Base-by-base conservation (phyloP, 495 filamentous ascomycete species). In the Penicillium desertorum region DNA sequence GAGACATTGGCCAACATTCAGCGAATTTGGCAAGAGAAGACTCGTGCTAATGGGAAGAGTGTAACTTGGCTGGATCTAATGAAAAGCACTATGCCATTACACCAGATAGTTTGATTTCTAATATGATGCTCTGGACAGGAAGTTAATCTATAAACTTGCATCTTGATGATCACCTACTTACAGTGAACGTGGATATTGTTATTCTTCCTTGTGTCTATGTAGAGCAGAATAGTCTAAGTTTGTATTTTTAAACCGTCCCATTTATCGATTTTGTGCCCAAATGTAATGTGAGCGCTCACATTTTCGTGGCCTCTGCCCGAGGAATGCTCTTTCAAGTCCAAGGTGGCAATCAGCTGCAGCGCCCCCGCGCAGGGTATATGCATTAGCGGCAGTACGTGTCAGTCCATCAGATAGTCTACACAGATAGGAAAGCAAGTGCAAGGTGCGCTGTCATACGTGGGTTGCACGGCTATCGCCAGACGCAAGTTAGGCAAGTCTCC, bases 61-160 rank as follows among this genome's bases (percentile, higher is more conserved):
- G 8, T 62, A 5, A 65, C 62, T 30, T 65, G 62, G 62, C 45
- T 65, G 43, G 62, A 65, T 34, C 25, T 65, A 6, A 62, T 65
- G 62, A 65, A 54, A 48, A 57, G 27, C 14, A 19, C 56, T 12
- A 41, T 49, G 30, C 42, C 56, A 5, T 30, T 60, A n/a, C 52
- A 51, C 23, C 46, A 42, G 14, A 32, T 50, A 12, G 36, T 36
- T 23, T 60, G 12, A 49, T 30, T 23, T 23, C 11, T 9, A 5
- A 27, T 17, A 27, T n/a, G 19, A 50, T 50, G 6, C 16, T 7
- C 14, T 37, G 36, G 36, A 16, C 16, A n/a, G 8, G 14, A 37
- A n/a, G n/a, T n/a, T 1, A 16, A 12, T 16, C 36, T 37, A 37
- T 3, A 16, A n/a, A n/a, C 14, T 37, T n/a, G 2, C 16, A n/a